These are phyloP conservation scores for Tylopilus sp. DNA, from an alignment of 1,284 basidiomycete species.

Conservation along the genomic window DNA sequence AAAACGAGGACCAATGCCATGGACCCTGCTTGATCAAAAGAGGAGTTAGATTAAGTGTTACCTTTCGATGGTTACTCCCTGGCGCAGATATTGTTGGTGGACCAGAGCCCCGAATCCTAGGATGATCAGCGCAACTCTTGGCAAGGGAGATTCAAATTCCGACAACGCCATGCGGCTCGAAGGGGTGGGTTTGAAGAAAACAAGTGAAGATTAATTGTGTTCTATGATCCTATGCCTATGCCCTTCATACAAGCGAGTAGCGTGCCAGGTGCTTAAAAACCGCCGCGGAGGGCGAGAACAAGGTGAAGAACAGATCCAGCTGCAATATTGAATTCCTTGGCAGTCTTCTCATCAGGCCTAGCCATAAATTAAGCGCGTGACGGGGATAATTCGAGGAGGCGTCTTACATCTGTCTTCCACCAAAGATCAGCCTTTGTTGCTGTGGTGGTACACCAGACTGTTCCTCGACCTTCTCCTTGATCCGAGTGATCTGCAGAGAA, in stretches of 20 bases:
- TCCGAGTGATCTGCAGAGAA: conserved; percentile 71
- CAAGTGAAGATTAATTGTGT: conserved; percentile 27
- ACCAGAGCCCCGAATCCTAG: conserved; percentile 18
- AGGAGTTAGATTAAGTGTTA: conserved; percentile 63
- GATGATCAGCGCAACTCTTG: conserved; percentile 4
- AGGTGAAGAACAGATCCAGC: conserved; percentile 87
- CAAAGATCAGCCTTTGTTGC: conserved; percentile 94
- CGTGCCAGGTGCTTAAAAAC: conserved; percentile 31
- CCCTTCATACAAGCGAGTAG: conserved; percentile 13
- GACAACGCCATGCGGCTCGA: conserved; percentile 1
- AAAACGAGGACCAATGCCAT: conserved; percentile 26
- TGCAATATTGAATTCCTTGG: conserved; percentile 74
- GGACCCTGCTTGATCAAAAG: conserved; percentile 45
- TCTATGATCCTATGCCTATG: conserved; percentile 28
- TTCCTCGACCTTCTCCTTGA: conserved; percentile 99
- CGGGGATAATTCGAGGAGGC: background rate
- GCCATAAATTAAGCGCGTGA: conserved; percentile 5
- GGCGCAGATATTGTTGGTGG: conserved; percentile 73
- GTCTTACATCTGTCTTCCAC: conserved; percentile 88
- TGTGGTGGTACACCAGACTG: conserved; percentile 97
- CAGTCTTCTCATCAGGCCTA: conserved; percentile 83
- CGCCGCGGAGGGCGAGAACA: conserved; percentile 88
- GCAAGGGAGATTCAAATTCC: conserved; percentile 2
- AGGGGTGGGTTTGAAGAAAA: conserved; percentile 8
- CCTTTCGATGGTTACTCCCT: conserved; percentile 71